These are phyloP conservation scores for Lanmaoa pseudosensibilis DNA, from an alignment of 768 basidiomycete species.

Conservation along the genomic window DNA sequence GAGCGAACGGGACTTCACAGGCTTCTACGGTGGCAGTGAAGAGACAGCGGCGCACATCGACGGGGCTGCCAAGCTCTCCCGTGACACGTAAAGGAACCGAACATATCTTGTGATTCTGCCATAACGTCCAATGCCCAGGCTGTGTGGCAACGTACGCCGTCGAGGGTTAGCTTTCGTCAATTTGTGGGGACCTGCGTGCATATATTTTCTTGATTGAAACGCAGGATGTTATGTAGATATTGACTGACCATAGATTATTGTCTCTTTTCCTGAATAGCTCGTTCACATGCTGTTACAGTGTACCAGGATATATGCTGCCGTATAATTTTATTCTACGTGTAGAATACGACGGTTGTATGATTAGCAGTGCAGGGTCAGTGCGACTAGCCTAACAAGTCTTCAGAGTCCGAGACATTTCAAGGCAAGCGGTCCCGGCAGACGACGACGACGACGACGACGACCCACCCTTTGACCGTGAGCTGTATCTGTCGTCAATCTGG, in stretches of 20 bases:
- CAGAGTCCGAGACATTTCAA: not conserved
- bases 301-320: slow-evolving; percentile 24
- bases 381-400: slow-evolving; percentile 1
- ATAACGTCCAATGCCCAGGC: not conserved
- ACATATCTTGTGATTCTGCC: slow-evolving; percentile 13
- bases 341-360: slow-evolving; percentile 30
- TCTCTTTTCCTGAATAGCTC: slow-evolving; percentile 12
- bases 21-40: slow-evolving; percentile 53
- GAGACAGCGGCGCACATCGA: slow-evolving; percentile 78
- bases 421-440: slow-evolving; percentile 3
- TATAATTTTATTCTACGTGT: slow-evolving; percentile 35
- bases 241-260: slow-evolving; percentile 37
- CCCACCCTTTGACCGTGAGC: not conserved
- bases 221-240: slow-evolving; percentile 35
- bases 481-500: slow-evolving; percentile 49
- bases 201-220: slow-evolving; percentile 36
- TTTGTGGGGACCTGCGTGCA: slow-evolving; percentile 23
- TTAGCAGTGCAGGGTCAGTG: slow-evolving; percentile 23
- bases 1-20: slow-evolving; percentile 18
- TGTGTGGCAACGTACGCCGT: slow-evolving; percentile 1
- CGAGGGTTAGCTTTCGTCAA: slow-evolving; percentile 3
- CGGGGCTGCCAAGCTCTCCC: slow-evolving; percentile 45
- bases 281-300: slow-evolving; percentile 18
- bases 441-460: slow-evolving; percentile 13
- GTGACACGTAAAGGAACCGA: slow-evolving; percentile 34